Percentiles rank a stretch among this genome's conserved stretches.
phyloP scores from a whole-genome alignment of 78 protist species.

The Tieghemostelium lacteum region DNA sequence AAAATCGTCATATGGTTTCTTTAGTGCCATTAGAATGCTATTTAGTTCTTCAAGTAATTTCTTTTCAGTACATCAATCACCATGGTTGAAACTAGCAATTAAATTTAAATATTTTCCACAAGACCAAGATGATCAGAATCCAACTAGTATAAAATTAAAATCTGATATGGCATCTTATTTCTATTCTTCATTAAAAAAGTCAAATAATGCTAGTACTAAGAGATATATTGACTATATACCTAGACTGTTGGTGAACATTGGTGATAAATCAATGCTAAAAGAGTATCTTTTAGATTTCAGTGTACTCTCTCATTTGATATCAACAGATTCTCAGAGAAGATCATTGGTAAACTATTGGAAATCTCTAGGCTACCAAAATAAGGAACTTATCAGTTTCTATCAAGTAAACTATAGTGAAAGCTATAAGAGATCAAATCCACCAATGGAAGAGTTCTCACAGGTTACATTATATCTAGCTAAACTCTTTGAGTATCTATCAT shows the following conservation, averaged over 20 bases:
- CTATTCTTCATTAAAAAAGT: background rate
- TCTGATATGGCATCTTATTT: background rate
- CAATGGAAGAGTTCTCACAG: constrained; percentile 26
- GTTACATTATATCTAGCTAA: constrained; percentile 3
- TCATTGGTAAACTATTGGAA: constrained; percentile 3
- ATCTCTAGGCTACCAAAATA: background rate
- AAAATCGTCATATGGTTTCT: constrained; percentile 26
- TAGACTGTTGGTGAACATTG: background rate
- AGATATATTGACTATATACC: constrained; percentile 24
- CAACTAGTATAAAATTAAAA: too few relatives aligned
- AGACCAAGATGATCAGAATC: background rate
- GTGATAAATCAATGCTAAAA: constrained; percentile 6
- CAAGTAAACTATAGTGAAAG: background rate
- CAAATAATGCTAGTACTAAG: background rate
- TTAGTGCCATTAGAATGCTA: constrained; percentile 11
- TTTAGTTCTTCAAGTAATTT: constrained; percentile 9
- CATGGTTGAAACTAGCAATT: constrained; percentile 6
- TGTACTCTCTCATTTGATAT: background rate
- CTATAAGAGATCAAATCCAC: constrained; percentile 1
- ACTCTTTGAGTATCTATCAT: constrained; percentile 42
- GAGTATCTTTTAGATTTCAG: constrained; percentile 19
- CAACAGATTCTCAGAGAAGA: background rate
- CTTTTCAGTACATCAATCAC: constrained; percentile 3
- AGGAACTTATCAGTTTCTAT: background rate
- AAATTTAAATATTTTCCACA: background rate